These are phyloP conservation scores for Cenchrus americanus DNA, from an alignment of 176 grass and related monocot genomes.

Conservation along the genomic window DNA sequence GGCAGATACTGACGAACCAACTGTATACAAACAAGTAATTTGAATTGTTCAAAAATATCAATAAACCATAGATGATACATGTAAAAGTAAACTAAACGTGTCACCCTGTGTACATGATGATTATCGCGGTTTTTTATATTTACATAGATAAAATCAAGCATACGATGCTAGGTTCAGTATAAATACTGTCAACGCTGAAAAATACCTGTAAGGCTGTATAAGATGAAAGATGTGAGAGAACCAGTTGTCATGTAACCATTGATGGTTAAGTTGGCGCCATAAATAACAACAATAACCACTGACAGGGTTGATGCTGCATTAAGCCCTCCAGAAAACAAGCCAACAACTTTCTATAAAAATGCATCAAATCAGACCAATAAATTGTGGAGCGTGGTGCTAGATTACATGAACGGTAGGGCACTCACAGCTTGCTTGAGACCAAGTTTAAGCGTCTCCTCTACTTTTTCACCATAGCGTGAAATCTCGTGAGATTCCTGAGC, in stretches of 20 bases:
- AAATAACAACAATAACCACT: conserved; percentile 86
- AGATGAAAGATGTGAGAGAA: conserved; percentile 95
- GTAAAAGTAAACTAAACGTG: background rate
- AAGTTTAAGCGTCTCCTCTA: conserved; percentile 88
- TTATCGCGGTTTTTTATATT: background rate
- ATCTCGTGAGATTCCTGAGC: conserved; percentile 85
- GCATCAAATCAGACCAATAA: conserved; percentile 17
- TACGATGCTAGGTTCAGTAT: conserved; percentile 11
- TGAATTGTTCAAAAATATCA: conserved; percentile 24
- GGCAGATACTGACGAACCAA: conserved; percentile 83
- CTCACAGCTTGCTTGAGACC: conserved; percentile 97
- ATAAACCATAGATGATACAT: background rate
- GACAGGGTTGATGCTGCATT: conserved; percentile 92
- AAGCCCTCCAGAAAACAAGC: conserved; percentile 90
- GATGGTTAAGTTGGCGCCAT: conserved; percentile 95
- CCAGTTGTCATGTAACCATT: conserved; percentile 93
- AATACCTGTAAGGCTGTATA: conserved; percentile 98
- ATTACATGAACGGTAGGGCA: conserved; percentile 33
- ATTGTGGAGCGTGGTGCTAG: conserved; percentile 24
- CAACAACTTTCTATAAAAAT: conserved; percentile 81
- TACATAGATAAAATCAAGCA: background rate
- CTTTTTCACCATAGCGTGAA: conserved; percentile 83
- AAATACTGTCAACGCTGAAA: conserved; percentile 9
- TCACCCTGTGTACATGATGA: background rate
- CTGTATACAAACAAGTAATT: conserved; percentile 46